Conservation (phyloP, 1,284 basidiomycete genomes). For the Inonotus obliquus region DNA sequence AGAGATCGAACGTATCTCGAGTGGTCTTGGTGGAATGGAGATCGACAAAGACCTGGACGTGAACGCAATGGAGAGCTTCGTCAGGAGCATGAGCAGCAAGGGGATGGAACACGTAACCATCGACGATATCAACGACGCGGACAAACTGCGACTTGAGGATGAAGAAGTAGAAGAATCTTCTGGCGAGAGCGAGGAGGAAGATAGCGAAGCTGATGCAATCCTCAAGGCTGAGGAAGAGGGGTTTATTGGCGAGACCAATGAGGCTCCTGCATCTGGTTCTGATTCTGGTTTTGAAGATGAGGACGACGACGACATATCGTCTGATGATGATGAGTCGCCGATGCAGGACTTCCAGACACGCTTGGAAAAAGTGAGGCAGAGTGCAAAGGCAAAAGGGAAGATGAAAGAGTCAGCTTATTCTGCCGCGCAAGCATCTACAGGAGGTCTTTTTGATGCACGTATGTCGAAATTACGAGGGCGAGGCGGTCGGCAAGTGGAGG, state of each 20-base stretch:
- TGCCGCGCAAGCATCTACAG: neutral
- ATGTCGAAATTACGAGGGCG: conserved; percentile 21
- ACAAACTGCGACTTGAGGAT: conserved; percentile 50
- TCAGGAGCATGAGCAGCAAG: conserved; percentile 44
- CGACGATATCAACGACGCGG: conserved; percentile 59
- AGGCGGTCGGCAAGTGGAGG: conserved; percentile 27
- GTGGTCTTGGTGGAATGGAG: conserved; percentile 47
- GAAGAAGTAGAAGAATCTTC: conserved; percentile 30
- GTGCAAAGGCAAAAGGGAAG: conserved; percentile 23
- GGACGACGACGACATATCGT: conserved; percentile 31
- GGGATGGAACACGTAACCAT: conserved; percentile 52
- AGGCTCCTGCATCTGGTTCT: conserved; percentile 23
- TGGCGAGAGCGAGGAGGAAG: conserved; percentile 18
- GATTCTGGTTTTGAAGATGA: conserved; percentile 29
- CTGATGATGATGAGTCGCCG: conserved; percentile 39
- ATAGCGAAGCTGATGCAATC: conserved; percentile 21
- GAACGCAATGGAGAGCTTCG: conserved; percentile 51
- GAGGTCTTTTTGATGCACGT: neutral
- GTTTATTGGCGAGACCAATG: conserved; percentile 33
- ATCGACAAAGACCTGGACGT: conserved; percentile 48
- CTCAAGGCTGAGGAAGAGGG: conserved; percentile 31
- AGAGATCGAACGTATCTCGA: conserved; percentile 34
- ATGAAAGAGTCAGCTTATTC: conserved; percentile 6
- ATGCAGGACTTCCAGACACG: conserved; percentile 49
- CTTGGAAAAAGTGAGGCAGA: conserved; percentile 39